phyloP scores from a whole-genome alignment of 148 eudicot species.

The Rheum nobile region DNA sequence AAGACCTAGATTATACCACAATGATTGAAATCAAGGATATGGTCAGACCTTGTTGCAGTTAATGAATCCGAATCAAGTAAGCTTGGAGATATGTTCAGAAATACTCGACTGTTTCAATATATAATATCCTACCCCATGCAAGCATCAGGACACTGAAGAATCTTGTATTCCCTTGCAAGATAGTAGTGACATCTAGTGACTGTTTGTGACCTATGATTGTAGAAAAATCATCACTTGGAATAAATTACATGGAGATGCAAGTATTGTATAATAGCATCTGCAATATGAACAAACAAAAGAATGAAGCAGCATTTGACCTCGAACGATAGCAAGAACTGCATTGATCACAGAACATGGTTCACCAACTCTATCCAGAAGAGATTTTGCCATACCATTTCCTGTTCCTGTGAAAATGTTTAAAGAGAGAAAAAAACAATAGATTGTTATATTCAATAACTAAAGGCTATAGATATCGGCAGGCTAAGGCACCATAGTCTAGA shows the following conservation, averaged over 20 bases:
- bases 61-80: neutral
- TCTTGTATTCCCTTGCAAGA: constrained; percentile 62
- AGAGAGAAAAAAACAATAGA: neutral
- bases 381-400: constrained; percentile 81
- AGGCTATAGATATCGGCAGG: neutral
- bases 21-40: neutral
- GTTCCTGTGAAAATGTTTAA: constrained; percentile 43
- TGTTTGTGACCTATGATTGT: constrained; percentile 54
- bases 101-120: neutral
- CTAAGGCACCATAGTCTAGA: neutral
- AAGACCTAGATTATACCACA: constrained; percentile 41
- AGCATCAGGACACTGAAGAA: constrained; percentile 87
- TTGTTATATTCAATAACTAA: neutral
- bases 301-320: constrained; percentile 29
- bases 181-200: constrained; percentile 70
- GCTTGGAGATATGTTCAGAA: neutral
- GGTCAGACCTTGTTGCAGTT: neutral
- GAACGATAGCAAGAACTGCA: constrained; percentile 70
- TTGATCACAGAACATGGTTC: constrained; percentile 58
- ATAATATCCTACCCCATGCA: constrained; percentile 72
- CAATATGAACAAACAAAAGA: neutral
- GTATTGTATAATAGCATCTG: neutral
- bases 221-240: neutral
- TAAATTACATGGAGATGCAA: constrained; percentile 8
- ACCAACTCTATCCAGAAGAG: constrained; percentile 82